phyloP scores from a whole-genome alignment of 148 eudicot genomes.

The Hydrangea macrophylla region DNA sequence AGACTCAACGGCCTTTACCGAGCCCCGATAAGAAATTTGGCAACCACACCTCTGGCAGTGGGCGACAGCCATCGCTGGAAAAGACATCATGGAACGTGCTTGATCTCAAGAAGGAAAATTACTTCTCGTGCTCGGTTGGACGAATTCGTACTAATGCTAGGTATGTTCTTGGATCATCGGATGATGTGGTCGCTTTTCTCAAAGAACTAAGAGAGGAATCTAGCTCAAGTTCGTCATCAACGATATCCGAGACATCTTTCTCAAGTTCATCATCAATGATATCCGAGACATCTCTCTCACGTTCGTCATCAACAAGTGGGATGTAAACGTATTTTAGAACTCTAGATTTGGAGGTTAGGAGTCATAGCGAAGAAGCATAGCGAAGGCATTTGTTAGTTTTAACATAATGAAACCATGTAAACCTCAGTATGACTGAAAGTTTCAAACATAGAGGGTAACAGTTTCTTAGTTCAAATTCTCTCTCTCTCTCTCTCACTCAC shows the following conservation, averaged over 20 bases:
- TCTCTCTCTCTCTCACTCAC: background rate
- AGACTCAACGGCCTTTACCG: slow-evolving; percentile 30
- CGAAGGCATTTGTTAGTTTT: background rate
- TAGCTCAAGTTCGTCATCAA: slow-evolving; percentile 4
- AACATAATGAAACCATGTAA: background rate
- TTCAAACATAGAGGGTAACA: background rate
- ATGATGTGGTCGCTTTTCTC: slow-evolving; percentile 74
- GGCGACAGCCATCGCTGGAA: slow-evolving; percentile 44
- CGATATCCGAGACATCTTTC: slow-evolving; percentile 33
- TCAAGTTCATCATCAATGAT: slow-evolving; percentile 2
- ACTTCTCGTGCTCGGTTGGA: slow-evolving; percentile 92
- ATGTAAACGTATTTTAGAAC: no score
- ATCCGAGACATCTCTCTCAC: background rate
- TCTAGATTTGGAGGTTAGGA: background rate
- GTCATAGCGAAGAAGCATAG: background rate
- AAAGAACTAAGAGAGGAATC: slow-evolving; percentile 55
- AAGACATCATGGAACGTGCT: slow-evolving; percentile 77
- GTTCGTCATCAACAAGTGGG: no score
- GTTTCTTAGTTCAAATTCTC: background rate
- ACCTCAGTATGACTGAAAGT: background rate
- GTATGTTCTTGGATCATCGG: slow-evolving; percentile 62
- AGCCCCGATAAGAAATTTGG: slow-evolving; percentile 45
- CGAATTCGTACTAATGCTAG: slow-evolving; percentile 84
- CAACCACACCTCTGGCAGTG: slow-evolving; percentile 21
- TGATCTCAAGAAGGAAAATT: slow-evolving; percentile 83